Base-by-base conservation (phyloP, 2,329 filamentous ascomycete species). In the Chrysoporthe cubensis region DNA sequence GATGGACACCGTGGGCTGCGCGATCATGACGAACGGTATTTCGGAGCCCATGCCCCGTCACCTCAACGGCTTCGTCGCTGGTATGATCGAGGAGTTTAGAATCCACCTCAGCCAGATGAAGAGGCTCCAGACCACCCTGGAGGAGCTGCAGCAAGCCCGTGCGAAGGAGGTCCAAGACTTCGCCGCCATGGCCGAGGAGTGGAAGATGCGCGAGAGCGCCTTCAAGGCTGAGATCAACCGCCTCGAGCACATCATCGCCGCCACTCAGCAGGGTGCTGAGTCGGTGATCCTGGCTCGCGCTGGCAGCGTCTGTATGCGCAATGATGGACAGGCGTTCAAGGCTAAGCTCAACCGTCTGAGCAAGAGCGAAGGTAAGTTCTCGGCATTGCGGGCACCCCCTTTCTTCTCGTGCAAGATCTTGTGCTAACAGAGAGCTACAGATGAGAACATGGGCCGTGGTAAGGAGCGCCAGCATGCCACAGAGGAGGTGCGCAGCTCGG, bases 151-250 rank as follows among this genome's bases (percentile, higher is more conserved):
- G 48, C 37, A 42, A 18, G 50, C 62, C 37, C 62, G 61, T 8
- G n/a, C 69, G 62, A 57, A 64, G 50, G 65, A 71, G 43, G 21
- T 46, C 62, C 57, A 62, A 4, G 66, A 67, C 18, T 65, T 69
- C 42, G 40, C 43, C 21, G 42, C 61, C 42, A 62, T 61, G 56
- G 56, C 60, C 18, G 46, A 64, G n/a, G 67, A 71, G 46, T 70
- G 62, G 62, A 59, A 60, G 21, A 40, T 52, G 32, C 61, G 68
- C 42, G 65, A 71, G 66, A 42, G n/a, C 34, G 50, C 32, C 21
- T 66, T 61, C 65, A 70, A 70, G 60, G 65, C 65, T 3, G 62
- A 71, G 37, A 66, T 71, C 65, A 64, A 62, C 11, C 67, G 69
- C 42, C 64, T 71, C 43, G 67, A 71, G 58, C 69, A 62, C 18